Evolutionary conservation across 2,329 filamentous ascomycete genomes (phyloP), one percentile per base, ranked within the genome.

Genomic region (Pseudogymnoascus destructans): DNA sequence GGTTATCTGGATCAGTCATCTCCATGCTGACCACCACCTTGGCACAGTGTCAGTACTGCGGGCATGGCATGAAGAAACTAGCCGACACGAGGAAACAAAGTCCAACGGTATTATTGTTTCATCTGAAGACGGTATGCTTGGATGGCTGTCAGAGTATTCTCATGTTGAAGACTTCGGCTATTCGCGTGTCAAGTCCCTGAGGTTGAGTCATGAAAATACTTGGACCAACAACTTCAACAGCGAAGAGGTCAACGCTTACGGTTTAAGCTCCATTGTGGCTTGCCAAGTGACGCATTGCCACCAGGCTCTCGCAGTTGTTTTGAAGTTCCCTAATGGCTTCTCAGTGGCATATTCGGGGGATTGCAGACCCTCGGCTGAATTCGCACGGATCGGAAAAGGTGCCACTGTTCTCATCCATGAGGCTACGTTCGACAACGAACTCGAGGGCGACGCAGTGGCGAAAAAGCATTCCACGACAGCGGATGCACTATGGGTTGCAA

Each of bases 21-120:
- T 95, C 62, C 93, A 98, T 71, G 93, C 93, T 3, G 93, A 98
- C 72, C 93, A 98, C 72, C 93, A 97, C 68, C 79, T 98, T 17
- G 93, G 93, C 25, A 87, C 84, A 0, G 77, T 81, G n/a, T 80
- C 84, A 5, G 75, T 97, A n/a, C 81, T 97, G 66, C 84, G 81
- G 66, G 87, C 87, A 5, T 95, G 90, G 88, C 82, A 88, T 63
- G 66, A 75, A 58, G 77, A 83, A 42, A 64, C 70, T 15, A 59
- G 64, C 9, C 61, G 73, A 72, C 62, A 78, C 73, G 38, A 73
- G 66, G 5, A 70, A 66, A 60, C 70, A 61, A 38, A 63, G 62
- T 36, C 68, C 63, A 57, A 65, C 58, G 8, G 71, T 60, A 76
- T 95, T 7, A 76, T 80, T 55, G 72, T 97, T 35, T 79, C 87